Evolutionary conservation across 2,329 filamentous ascomycete genomes (phyloP).

Genomic region (Mycosphaerella sp.): DNA sequence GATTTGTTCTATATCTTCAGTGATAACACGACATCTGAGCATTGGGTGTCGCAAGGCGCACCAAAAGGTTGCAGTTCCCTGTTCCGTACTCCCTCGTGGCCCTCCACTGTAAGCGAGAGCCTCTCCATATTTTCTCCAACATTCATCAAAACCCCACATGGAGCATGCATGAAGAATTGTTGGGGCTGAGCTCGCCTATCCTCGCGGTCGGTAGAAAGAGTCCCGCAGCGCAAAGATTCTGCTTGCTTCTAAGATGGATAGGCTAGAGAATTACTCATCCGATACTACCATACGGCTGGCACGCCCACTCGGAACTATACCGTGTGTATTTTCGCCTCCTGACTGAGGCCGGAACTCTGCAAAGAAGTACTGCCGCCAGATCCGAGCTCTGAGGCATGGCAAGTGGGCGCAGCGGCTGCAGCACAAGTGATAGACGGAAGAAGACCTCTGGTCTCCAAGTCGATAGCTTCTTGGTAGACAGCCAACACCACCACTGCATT

Average conservation of each 20-base stretch:
- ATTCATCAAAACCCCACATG: slow-evolving; percentile 7
- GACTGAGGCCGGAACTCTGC: no score
- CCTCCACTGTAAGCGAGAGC: slow-evolving; percentile 4
- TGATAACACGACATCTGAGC: not conserved
- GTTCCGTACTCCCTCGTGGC: slow-evolving; percentile 5
- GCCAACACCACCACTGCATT: no score
- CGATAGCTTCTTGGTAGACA: no score
- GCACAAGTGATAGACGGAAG: no score
- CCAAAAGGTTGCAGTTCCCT: not conserved
- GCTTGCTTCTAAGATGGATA: not conserved
- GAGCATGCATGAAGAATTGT: not conserved
- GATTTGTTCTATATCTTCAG: not conserved
- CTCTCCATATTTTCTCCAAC: slow-evolving; percentile 11
- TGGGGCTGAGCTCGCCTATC: slow-evolving; percentile 1
- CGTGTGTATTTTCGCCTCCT: not conserved
- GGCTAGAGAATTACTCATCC: not conserved
- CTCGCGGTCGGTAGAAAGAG: slow-evolving; percentile 4
- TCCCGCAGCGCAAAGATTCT: not conserved
- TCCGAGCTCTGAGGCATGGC: no score
- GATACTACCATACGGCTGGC: not conserved
- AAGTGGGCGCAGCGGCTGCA: no score
- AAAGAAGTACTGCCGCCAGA: no score
- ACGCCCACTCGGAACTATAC: not conserved
- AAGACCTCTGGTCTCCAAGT: no score
- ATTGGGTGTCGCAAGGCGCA: not conserved